Evolutionary conservation across 768 basidiomycete species (phyloP).

Genomic region (Boletellus ananiceps): DNA sequence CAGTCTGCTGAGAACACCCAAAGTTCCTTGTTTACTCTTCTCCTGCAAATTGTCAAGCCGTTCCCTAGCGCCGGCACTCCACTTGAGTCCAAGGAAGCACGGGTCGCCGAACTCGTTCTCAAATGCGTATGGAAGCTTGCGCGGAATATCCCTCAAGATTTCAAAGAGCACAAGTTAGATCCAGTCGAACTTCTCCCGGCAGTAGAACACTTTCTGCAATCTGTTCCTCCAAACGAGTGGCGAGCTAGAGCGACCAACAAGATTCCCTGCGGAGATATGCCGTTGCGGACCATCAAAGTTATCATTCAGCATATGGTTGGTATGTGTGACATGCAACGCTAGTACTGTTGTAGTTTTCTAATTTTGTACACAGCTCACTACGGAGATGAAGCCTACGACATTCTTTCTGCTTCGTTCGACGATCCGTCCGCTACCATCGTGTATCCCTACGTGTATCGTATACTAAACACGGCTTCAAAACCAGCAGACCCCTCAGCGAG

Average conservation of each 20-base stretch:
- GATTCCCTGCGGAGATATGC: conserved; percentile 97
- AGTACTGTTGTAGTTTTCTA: conserved; percentile 15
- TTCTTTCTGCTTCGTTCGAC: conserved; percentile 86
- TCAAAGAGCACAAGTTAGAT: conserved; percentile 73
- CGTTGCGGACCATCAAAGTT: conserved; percentile 94
- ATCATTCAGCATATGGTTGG: conserved; percentile 96
- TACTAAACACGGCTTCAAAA: conserved; percentile 66
- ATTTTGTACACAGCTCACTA: conserved; percentile 55
- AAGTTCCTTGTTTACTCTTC: conserved; percentile 65
- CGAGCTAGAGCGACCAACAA: conserved; percentile 85
- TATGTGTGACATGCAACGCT: conserved; percentile 40
- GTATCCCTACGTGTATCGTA: conserved; percentile 91
- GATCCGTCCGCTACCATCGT: conserved; percentile 97
- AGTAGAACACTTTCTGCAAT: conserved; percentile 91
- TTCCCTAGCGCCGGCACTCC: conserved; percentile 72
- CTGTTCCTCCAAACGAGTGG: conserved; percentile 95
- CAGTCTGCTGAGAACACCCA: conserved; percentile 5
- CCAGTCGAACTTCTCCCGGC: conserved; percentile 87
- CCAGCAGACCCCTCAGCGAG: conserved; percentile 33
- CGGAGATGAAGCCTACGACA: conserved; percentile 86
- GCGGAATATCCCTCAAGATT: conserved; percentile 88
- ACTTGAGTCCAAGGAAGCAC: conserved; percentile 74
- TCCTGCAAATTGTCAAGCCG: conserved; percentile 79
- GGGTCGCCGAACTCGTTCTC: conserved; percentile 86
- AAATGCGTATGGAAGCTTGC: conserved; percentile 99